phyloP scores from a whole-genome alignment of 495 filamentous ascomycete genomes.

The Achaetomiella virescens region DNA sequence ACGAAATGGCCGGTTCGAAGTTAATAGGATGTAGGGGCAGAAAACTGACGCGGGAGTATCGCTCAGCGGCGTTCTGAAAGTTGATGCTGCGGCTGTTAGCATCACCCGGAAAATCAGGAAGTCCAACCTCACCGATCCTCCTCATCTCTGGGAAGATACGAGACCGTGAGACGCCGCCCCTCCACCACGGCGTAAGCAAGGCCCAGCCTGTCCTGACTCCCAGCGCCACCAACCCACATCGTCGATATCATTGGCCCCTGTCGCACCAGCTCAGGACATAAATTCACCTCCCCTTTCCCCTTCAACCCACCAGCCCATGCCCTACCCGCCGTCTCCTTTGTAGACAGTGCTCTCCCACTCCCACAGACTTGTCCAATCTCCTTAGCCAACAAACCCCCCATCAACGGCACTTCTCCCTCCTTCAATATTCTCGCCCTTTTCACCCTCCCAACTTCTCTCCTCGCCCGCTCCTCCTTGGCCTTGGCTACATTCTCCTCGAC shows the following conservation, averaged over 20 bases:
- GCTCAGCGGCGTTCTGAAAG: constrained; percentile 3
- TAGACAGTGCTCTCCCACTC: not conserved
- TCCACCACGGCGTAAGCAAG: not conserved
- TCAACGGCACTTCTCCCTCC: not conserved
- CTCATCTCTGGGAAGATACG: constrained; percentile 23
- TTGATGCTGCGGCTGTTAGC: constrained; percentile 12
- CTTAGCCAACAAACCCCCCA: constrained; percentile 15
- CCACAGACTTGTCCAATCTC: constrained; percentile 1
- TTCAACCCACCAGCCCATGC: constrained; percentile 18
- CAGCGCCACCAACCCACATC: constrained; percentile 25
- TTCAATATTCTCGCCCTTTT: constrained; percentile 7
- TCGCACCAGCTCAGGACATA: not conserved
- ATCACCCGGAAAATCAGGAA: not conserved
- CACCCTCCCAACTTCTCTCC: constrained; percentile 17
- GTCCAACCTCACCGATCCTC: constrained; percentile 19
- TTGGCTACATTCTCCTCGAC: constrained; percentile 16
- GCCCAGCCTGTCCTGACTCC: constrained; percentile 15
- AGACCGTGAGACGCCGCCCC: not conserved
- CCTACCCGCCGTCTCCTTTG: not conserved
- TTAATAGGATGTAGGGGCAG: not conserved
- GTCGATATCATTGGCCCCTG: not conserved
- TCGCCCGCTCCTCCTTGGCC: not conserved
- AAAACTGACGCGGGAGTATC: not conserved
- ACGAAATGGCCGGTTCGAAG: constrained; percentile 5
- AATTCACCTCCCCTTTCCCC: constrained; percentile 14